Evolutionary conservation across 2,329 filamentous ascomycete species (phyloP).

Genomic region (Neofusicoccum cordaticola): DNA sequence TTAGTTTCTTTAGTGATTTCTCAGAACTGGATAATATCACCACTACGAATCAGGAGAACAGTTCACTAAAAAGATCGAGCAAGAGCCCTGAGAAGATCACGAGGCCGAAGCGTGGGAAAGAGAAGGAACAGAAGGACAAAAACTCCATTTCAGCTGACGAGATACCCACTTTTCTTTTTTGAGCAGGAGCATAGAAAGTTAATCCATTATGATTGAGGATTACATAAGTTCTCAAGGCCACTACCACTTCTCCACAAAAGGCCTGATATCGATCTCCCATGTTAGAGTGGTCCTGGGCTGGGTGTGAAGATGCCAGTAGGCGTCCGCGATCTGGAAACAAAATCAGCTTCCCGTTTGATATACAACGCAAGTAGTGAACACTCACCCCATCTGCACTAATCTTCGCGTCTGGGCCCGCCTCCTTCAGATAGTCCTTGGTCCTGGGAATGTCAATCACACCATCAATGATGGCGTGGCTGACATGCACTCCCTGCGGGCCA

Average conservation of each 20-base stretch:
- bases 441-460: constrained; percentile 79
- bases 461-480: constrained; percentile 79
- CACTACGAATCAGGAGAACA: background rate
- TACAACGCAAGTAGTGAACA: constrained; percentile 21
- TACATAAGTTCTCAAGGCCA: background rate
- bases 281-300: constrained; percentile 78
- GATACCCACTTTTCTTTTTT: constrained; percentile 47
- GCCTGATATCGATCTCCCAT: constrained; percentile 76
- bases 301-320: constrained; percentile 80
- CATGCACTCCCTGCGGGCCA: constrained; percentile 78
- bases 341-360: constrained; percentile 17
- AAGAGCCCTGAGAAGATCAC: background rate
- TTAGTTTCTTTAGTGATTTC: background rate
- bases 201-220: background rate
- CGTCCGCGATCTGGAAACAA: constrained; percentile 70
- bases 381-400: constrained; percentile 71
- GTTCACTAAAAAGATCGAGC: background rate
- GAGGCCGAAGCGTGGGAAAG: constrained; percentile 14
- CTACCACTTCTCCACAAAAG: constrained; percentile 81
- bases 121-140: constrained; percentile 24
- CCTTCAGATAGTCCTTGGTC: constrained; percentile 60
- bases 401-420: constrained; percentile 61
- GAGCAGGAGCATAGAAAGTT: constrained; percentile 11
- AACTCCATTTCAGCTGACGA: constrained; percentile 32
- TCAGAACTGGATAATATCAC: background rate